Base-by-base conservation (phyloP, 148 eudicot genomes). In the Chenopodium berlandieri region DNA sequence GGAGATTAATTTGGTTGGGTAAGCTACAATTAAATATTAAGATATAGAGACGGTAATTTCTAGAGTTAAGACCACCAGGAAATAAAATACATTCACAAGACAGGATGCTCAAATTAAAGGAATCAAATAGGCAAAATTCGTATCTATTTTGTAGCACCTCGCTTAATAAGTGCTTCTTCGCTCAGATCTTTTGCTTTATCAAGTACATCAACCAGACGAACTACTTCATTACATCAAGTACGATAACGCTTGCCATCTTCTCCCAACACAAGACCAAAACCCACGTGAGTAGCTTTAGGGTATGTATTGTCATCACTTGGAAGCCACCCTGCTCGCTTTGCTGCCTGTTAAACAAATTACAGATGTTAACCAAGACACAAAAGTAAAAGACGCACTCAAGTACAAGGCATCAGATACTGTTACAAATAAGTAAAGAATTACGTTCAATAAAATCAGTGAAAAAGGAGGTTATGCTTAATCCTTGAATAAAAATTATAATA, bases 181-280 rank as follows among this genome's bases (percentile, higher is more conserved):
- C 97, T 92, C 73, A 91, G 89, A 75, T 8, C 87, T 87, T 91
- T 95, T 46, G 98, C 98, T 91, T 93, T 97, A 86, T 93, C 97
- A 78, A 95, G 94, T 64, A 95, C 82, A 87, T 93, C 97, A 78
- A 91, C 91, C 77, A 95, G 81, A 63, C 84, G 82, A 60, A 93
- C 96, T 63, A 92, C 94, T 79, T 93, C 98, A 66, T 93, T 81
- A 83, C 91, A 88, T 54, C 97, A 91, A 81, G 98, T 95, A 74
- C 93, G 86, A 50, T 92, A 91, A 68, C 98, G 81, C 69, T 93
- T 95, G 63, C 97, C 96, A 87, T 95, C 97, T 3, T 88, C 93
- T 82, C 98, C 97, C 71, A 93, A 88, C 74, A 93, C 98, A 84
- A 95, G 97, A 80, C 98, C 98, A 87, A 95, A 95, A 37, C 94